These are phyloP conservation scores for Candida boidinii DNA, from an alignment of 805 yeast genomes.

Conservation along the genomic window DNA sequence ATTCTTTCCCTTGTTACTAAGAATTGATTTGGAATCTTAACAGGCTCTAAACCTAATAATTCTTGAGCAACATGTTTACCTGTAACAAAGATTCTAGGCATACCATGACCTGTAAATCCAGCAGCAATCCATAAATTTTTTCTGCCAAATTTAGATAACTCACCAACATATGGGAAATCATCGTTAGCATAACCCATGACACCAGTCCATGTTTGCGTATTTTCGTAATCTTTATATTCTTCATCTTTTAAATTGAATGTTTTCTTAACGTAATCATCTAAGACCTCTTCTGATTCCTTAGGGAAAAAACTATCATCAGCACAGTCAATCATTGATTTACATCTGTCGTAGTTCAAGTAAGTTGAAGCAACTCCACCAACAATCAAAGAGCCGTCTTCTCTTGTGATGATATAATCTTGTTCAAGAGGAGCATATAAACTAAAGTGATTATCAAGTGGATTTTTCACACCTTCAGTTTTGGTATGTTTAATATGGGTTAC, in stretches of 20 bases:
- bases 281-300: constrained; percentile 14
- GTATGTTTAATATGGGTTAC: constrained; percentile 21
- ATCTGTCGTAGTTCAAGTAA: constrained; percentile 11
- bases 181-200: constrained; percentile 38
- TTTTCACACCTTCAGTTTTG: too few relatives aligned
- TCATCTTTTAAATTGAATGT: constrained; percentile 24
- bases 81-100: constrained; percentile 35
- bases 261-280: constrained; percentile 22
- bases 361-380: constrained; percentile 27
- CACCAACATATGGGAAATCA: constrained; percentile 34
- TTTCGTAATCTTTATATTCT: constrained; percentile 21
- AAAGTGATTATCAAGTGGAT: too few relatives aligned
- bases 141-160: constrained; percentile 16
- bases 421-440: constrained; percentile 10
- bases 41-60: constrained; percentile 3
- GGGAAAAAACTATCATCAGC: constrained; percentile 28
- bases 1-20: constrained; percentile 7
- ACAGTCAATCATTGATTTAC: not conserved
- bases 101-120: constrained; percentile 45
- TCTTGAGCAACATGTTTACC: constrained; percentile 30
- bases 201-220: constrained; percentile 32
- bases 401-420: constrained; percentile 24
- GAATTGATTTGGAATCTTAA: constrained; percentile 7
- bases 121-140: constrained; percentile 30
- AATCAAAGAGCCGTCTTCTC: constrained; percentile 29